Evolutionary conservation across 2,329 filamentous ascomycete genomes (phyloP), one percentile per base, ranked within the genome.

Genomic region (Aspergillus alliaceus): DNA sequence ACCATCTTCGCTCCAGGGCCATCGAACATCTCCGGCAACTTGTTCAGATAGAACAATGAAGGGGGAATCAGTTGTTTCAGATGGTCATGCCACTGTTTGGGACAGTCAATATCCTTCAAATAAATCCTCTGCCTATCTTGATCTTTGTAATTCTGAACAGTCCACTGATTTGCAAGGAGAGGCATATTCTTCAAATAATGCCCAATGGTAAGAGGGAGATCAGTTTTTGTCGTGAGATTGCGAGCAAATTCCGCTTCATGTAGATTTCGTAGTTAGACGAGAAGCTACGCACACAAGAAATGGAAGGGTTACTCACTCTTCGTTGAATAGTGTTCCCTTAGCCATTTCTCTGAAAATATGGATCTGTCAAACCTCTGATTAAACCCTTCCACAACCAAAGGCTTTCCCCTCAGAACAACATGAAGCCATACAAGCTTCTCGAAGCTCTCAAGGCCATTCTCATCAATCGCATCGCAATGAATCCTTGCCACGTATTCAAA

Each of bases 21-120:
- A 34, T 80, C 80, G 59, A 77, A 71, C 39, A 82, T 78, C 15
- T 84, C 83, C 1, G 90, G 86, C 61, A 87, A 90, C 47, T 93
- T 89, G 65, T 97, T 97, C 54, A 96, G 82, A 70, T 98, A 99
- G 70, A 92, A 96, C 0, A 98, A 78, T n/a, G 82, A 86, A 0
- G 88, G 84, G 1, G 93, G 93, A 5, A 98, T 88, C 29, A 91
- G 79, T 50, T 89, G 87, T 63, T 86, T 86, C 18, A 99, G 77
- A 57, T 90, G 87, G 27, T 93, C 84, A 51, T 88, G 86, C 95
- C 95, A 99, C 57, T 93, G 87, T 1, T 83, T 78, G 0, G 95
- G 95, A 65, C 93, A 97, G 72, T 99, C 95, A 58, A 99, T 97
- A 70, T 99, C 95, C 69, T 99, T 99, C 24, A 98, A 78, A 71